These are phyloP conservation scores for Microdochium nivale DNA, from an alignment of 2,329 filamentous ascomycete genomes.

Conservation along the genomic window DNA sequence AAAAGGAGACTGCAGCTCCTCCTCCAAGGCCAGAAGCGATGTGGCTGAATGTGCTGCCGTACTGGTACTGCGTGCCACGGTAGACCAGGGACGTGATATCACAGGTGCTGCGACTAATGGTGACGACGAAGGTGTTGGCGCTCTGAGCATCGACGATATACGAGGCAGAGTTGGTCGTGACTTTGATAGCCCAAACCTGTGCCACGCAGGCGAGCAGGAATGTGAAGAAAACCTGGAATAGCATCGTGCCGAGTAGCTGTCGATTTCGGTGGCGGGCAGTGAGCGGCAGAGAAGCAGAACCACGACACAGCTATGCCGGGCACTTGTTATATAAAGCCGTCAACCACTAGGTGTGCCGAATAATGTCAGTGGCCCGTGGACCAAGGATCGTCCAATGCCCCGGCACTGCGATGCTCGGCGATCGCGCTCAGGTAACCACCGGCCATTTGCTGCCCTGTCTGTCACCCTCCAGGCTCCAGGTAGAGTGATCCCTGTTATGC, in stretches of 20 bases:
- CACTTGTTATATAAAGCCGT: too few relatives aligned
- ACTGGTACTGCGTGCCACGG: slow-evolving; percentile 41
- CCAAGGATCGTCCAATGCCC: too few relatives aligned
- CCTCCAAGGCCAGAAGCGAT: slow-evolving; percentile 44
- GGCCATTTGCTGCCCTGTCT: too few relatives aligned
- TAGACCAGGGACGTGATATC: slow-evolving; percentile 46
- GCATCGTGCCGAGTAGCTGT: slow-evolving; percentile 4
- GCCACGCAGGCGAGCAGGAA: slow-evolving; percentile 13
- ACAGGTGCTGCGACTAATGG: slow-evolving; percentile 28
- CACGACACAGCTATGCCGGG: too few relatives aligned
- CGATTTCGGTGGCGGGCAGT: too few relatives aligned
- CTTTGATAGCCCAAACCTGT: slow-evolving; percentile 14
- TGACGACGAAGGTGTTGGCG: slow-evolving; percentile 16
- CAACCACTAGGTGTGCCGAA: too few relatives aligned
- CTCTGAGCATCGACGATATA: slow-evolving; percentile 18
- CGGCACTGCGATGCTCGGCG: too few relatives aligned
- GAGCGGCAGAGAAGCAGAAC: too few relatives aligned
- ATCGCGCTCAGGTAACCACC: too few relatives aligned
- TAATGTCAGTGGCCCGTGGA: too few relatives aligned
- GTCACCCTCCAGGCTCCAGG: too few relatives aligned
- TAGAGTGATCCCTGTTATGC: too few relatives aligned
- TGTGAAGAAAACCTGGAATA: slow-evolving; percentile 6
- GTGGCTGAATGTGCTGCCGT: slow-evolving; percentile 34
- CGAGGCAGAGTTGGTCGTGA: slow-evolving; percentile 10
- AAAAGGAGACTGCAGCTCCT: slow-evolving; percentile 20